A percentile compares a stretch with the other conserved stretches of the same genome.
Evolutionary conservation across 371 early-diverging fungal species (phyloP).

Genomic region (Umbelopsis sp.): DNA sequence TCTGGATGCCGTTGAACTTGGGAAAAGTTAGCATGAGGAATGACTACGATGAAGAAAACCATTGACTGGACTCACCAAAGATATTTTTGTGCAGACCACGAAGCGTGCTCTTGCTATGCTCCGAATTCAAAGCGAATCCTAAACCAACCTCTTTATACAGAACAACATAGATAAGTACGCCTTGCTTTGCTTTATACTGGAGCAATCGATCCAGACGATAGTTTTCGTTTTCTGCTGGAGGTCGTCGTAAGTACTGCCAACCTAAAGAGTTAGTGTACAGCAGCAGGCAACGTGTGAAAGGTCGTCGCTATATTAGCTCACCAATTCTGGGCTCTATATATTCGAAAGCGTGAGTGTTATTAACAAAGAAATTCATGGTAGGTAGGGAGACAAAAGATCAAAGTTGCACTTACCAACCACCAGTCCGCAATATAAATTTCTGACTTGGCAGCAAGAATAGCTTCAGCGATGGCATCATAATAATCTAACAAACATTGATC

Average conservation of each 20-base stretch:
- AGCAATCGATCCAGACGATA: slow-evolving; percentile 85
- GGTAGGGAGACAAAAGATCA: not conserved
- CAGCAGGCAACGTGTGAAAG: not conserved
- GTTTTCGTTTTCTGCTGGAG: slow-evolving; percentile 71
- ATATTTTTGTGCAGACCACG: slow-evolving; percentile 79
- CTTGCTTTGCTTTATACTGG: slow-evolving; percentile 82
- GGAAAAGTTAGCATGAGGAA: not conserved
- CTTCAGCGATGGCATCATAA: slow-evolving; percentile 77
- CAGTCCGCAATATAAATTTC: slow-evolving; percentile 90
- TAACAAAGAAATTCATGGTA: too few relatives aligned
- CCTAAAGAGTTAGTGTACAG: not conserved
- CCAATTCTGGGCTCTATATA: slow-evolving; percentile 67
- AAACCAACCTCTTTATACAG: slow-evolving; percentile 86
- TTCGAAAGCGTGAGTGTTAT: too few relatives aligned
- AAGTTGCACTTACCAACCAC: slow-evolving; percentile 65
- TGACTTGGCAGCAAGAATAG: slow-evolving; percentile 75
- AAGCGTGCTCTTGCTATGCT: slow-evolving; percentile 79
- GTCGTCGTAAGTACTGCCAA: slow-evolving; percentile 75
- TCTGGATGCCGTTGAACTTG: slow-evolving; percentile 78
- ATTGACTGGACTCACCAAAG: slow-evolving; percentile 45
- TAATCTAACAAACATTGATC: slow-evolving; percentile 58
- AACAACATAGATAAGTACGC: slow-evolving; percentile 86
- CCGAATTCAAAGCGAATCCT: slow-evolving; percentile 81
- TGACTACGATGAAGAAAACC: not conserved
- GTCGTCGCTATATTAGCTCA: slow-evolving; percentile 21